phyloP scores from a whole-genome alignment of 2,329 filamentous ascomycete species.

The Hawksworthiomyces lignivorus region DNA sequence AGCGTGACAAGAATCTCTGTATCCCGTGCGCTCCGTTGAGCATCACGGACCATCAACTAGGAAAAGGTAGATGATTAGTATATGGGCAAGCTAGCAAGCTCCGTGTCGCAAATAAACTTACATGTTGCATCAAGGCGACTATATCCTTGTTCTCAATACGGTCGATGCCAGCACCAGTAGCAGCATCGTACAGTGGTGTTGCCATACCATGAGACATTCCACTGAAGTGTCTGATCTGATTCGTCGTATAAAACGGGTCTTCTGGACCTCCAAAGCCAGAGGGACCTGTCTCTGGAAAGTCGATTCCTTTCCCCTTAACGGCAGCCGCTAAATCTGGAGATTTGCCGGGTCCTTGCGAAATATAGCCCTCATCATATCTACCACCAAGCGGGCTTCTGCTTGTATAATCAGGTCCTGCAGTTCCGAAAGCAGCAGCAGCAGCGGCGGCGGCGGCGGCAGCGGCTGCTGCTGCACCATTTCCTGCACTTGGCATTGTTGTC shows the following conservation, averaged over 20 bases:
- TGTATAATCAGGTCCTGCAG: slow-evolving; percentile 30
- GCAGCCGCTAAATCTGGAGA: slow-evolving; percentile 40
- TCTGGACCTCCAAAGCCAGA: slow-evolving; percentile 30
- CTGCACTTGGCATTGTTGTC: slow-evolving; percentile 17
- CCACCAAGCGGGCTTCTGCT: slow-evolving; percentile 50
- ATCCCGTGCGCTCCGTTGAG: slow-evolving; percentile 89
- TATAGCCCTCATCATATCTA: slow-evolving; percentile 81
- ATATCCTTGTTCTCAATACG: slow-evolving; percentile 94
- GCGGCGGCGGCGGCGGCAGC: slow-evolving; percentile 10
- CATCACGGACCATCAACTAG: slow-evolving; percentile 87
- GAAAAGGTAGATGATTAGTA: background rate
- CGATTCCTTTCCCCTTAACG: slow-evolving; percentile 48
- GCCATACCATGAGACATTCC: slow-evolving; percentile 88
- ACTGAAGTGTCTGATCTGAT: slow-evolving; percentile 63
- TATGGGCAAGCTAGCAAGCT: too few relatives aligned
- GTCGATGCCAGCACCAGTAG: slow-evolving; percentile 81
- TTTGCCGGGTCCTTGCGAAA: slow-evolving; percentile 61
- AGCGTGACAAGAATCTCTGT: slow-evolving; percentile 94
- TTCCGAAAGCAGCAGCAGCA: slow-evolving; percentile 17
- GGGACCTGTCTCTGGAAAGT: slow-evolving; percentile 40
- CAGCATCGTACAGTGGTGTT: slow-evolving; percentile 82
- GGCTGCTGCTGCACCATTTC: slow-evolving; percentile 24
- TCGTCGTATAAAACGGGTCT: slow-evolving; percentile 59
- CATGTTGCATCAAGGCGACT: slow-evolving; percentile 93
- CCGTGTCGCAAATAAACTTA: slow-evolving; percentile 40